Evolutionary conservation across 441 rosid species (phyloP).

Genomic region (Corymbia calophylla): DNA sequence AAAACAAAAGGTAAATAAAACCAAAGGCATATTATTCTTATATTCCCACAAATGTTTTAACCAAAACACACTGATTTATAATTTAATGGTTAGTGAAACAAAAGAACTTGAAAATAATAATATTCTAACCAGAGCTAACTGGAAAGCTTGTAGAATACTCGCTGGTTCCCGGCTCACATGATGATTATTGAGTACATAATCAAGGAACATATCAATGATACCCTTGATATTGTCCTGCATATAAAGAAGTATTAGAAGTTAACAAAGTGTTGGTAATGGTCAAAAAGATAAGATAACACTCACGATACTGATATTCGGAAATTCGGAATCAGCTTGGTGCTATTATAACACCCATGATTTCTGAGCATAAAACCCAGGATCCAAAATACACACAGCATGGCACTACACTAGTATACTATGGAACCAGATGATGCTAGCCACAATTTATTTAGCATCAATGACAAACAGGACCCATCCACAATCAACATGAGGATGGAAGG

Average conservation of each 20-base stretch:
- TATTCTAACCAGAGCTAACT: conserved; percentile 72
- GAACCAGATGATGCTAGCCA: neutral
- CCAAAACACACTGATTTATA: neutral
- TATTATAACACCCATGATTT: neutral
- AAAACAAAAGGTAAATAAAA: neutral
- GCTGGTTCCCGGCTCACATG: conserved; percentile 48
- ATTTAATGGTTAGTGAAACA: neutral
- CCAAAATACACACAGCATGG: neutral
- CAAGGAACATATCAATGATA: conserved; percentile 53
- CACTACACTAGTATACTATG: neutral
- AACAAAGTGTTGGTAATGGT: neutral
- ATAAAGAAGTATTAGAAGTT: neutral
- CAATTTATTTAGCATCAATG: neutral
- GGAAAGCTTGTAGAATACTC: conserved; percentile 74
- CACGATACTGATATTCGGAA: neutral
- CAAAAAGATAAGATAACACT: neutral
- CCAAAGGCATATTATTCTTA: neutral
- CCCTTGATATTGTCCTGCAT: conserved; percentile 65
- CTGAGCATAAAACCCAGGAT: neutral
- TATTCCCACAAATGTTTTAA: neutral
- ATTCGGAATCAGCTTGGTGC: neutral
- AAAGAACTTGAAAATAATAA: neutral
- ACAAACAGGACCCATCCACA: neutral
- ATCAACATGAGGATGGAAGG: neutral
- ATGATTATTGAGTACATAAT: conserved; percentile 72